A percentile compares a stretch with the other conserved stretches of the same genome.
These are phyloP conservation scores for Henckelia pumila DNA, from an alignment of 257 asterid species.

Conservation along the genomic window DNA sequence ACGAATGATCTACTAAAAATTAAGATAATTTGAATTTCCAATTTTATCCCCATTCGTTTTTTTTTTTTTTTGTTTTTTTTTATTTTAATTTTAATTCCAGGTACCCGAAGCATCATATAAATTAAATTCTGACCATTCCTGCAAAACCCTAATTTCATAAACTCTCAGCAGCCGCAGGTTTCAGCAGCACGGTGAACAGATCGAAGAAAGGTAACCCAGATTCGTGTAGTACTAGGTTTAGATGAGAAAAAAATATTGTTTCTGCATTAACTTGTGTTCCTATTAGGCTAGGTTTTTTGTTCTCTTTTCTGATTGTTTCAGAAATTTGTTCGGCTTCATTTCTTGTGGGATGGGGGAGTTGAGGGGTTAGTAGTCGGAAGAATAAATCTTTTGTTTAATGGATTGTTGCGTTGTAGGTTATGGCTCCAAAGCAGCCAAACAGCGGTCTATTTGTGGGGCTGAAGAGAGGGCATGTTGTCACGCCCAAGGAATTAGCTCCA, in stretches of 20 bases:
- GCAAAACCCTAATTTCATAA: neutral
- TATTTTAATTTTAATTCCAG: too few species aligned
- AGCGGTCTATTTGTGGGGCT: conserved; percentile 73
- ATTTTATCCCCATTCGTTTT: too few species aligned
- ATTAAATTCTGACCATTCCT: too few species aligned
- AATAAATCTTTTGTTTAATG: neutral
- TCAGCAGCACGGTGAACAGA: neutral
- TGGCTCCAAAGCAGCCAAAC: conserved; percentile 82
- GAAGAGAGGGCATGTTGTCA: conserved; percentile 79
- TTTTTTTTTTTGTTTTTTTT: too few species aligned
- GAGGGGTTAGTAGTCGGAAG: neutral
- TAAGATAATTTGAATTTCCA: too few species aligned
- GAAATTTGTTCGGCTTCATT: neutral
- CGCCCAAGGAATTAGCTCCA: conserved; percentile 76
- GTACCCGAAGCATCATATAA: too few species aligned
- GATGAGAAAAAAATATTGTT: neutral
- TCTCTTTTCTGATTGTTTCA: neutral
- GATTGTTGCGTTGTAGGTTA: conserved; percentile 35
- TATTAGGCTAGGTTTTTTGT: neutral
- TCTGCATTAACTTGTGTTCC: neutral
- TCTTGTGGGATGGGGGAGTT: neutral
- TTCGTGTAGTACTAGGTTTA: too few species aligned
- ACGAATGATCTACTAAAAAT: too few species aligned
- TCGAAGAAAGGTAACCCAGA: neutral
- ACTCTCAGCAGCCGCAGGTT: neutral